phyloP scores from a whole-genome alignment of 495 filamentous ascomycete genomes.

The Talaromyces wortmannii region DNA sequence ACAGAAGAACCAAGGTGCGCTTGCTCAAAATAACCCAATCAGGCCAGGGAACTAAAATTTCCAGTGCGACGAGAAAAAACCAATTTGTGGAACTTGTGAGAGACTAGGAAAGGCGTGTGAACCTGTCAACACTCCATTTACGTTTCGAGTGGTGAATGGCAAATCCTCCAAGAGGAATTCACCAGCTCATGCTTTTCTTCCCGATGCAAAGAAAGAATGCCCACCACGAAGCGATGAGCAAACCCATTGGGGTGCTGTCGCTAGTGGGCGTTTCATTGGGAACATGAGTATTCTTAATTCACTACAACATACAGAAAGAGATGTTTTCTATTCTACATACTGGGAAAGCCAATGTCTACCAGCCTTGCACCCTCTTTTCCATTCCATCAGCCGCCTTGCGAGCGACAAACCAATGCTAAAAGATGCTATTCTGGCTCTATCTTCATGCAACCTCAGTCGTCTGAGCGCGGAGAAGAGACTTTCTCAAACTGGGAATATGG shows the following conservation, averaged over 20 bases:
- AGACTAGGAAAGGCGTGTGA: conserved; percentile 27
- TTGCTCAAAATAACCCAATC: neutral
- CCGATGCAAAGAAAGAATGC: too few relatives aligned
- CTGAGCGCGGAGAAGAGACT: conserved; percentile 10
- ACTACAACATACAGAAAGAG: conserved; percentile 16
- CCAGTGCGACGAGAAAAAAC: conserved; percentile 33
- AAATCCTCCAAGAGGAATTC: neutral
- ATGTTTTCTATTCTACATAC: conserved; percentile 20
- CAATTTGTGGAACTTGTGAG: conserved; percentile 28
- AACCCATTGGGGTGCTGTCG: too few relatives aligned
- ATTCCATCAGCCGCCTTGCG: neutral
- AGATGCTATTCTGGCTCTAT: conserved; percentile 17
- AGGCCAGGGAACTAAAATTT: neutral
- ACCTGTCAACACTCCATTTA: conserved; percentile 17
- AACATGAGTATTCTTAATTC: conserved; percentile 11
- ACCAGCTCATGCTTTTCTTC: too few relatives aligned
- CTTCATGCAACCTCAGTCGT: conserved; percentile 20
- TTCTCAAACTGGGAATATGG: neutral
- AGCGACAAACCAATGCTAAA: conserved; percentile 5
- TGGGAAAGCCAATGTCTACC: conserved; percentile 19
- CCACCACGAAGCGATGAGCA: too few relatives aligned
- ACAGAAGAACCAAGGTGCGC: conserved; percentile 11
- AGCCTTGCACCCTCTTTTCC: conserved; percentile 16
- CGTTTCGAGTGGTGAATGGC: conserved; percentile 15
- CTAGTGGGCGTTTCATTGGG: neutral